These are phyloP conservation scores for Diophrys appendiculata DNA, from an alignment of 73 alveolate genomes.

Conservation along the genomic window DNA sequence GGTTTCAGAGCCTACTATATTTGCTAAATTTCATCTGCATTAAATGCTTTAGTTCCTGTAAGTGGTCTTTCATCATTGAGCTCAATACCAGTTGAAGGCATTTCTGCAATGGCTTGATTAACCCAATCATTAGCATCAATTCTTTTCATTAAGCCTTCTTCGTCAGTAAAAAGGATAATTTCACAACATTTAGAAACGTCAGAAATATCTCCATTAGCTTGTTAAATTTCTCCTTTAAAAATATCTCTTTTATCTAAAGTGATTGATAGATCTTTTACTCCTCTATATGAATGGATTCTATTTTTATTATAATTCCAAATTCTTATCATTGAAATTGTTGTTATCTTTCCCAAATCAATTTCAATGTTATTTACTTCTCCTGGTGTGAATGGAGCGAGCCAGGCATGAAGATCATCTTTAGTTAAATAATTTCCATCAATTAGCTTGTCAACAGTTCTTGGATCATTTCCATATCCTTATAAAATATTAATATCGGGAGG, in stretches of 20 bases:
- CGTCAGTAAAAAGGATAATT: slow-evolving; percentile 69
- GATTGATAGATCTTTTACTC: slow-evolving; percentile 70
- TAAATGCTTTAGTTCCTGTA: slow-evolving; percentile 10
- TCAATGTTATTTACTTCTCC: slow-evolving; percentile 73
- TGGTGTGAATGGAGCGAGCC: slow-evolving; percentile 88
- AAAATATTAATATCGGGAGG: slow-evolving; percentile 88
- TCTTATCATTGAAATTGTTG: slow-evolving; percentile 74
- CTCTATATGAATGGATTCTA: slow-evolving; percentile 87
- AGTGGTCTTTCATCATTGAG: slow-evolving; percentile 14
- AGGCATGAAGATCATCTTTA: slow-evolving; percentile 81
- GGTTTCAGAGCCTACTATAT: not conserved
- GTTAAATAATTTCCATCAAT: slow-evolving; percentile 79
- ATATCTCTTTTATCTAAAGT: slow-evolving; percentile 53
- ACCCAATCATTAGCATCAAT: slow-evolving; percentile 81
- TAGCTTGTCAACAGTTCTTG: slow-evolving; percentile 86
- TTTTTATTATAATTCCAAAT: slow-evolving; percentile 90
- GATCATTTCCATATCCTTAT: slow-evolving; percentile 88
- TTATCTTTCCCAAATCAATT: slow-evolving; percentile 48
- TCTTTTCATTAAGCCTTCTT: slow-evolving; percentile 53
- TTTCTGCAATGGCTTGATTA: slow-evolving; percentile 9
- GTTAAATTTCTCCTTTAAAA: slow-evolving; percentile 74
- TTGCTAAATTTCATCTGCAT: not conserved
- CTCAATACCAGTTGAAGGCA: too few species aligned
- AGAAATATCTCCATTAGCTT: slow-evolving; percentile 74
- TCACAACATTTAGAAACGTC: slow-evolving; percentile 75